Conservation (phyloP, 352 stramenopile genomes). For the Phytophthora parvispora region DNA sequence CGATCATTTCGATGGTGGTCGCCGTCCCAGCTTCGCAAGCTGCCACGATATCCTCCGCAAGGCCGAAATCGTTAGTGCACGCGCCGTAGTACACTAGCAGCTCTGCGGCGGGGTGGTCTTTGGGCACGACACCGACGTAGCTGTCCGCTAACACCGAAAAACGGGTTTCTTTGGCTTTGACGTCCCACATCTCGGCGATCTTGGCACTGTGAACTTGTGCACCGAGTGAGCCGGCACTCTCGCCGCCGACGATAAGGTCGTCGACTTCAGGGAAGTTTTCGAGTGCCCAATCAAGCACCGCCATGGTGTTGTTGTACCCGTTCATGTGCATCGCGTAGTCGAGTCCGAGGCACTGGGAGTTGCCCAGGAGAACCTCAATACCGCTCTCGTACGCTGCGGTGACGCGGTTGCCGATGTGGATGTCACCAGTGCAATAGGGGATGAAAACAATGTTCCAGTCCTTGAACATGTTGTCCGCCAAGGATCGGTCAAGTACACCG, state of each 20-base stretch:
- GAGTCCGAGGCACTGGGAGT: conserved; percentile 38
- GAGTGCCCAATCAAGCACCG: conserved; percentile 66
- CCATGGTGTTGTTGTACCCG: conserved; percentile 73
- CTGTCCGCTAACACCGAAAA: conserved; percentile 61
- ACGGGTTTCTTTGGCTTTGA: conserved; percentile 46
- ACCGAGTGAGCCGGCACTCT: conserved; percentile 64
- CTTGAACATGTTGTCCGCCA: conserved; percentile 68
- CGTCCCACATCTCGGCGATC: conserved; percentile 66
- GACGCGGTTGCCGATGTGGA: conserved; percentile 63
- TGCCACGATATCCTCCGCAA: conserved; percentile 46
- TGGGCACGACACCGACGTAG: conserved; percentile 63
- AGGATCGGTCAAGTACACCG: conserved; percentile 57
- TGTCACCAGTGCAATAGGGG: conserved; percentile 78
- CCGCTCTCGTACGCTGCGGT: conserved; percentile 28
- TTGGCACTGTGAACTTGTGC: conserved; percentile 50
- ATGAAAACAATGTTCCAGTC: conserved; percentile 83
- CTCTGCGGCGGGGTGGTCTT: conserved; percentile 40
- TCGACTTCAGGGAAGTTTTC: conserved; percentile 70
- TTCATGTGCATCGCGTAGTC: conserved; percentile 63
- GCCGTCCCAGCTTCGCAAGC: conserved; percentile 51
- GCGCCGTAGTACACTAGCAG: conserved; percentile 53
- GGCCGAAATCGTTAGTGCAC: conserved; percentile 35
- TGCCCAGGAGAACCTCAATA: conserved; percentile 45
- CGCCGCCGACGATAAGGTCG: conserved; percentile 57
- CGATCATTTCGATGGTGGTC: conserved; percentile 51